These are phyloP conservation scores for Kodamaea kaohsiungensis DNA, from an alignment of 805 yeast genomes.

Conservation along the genomic window DNA sequence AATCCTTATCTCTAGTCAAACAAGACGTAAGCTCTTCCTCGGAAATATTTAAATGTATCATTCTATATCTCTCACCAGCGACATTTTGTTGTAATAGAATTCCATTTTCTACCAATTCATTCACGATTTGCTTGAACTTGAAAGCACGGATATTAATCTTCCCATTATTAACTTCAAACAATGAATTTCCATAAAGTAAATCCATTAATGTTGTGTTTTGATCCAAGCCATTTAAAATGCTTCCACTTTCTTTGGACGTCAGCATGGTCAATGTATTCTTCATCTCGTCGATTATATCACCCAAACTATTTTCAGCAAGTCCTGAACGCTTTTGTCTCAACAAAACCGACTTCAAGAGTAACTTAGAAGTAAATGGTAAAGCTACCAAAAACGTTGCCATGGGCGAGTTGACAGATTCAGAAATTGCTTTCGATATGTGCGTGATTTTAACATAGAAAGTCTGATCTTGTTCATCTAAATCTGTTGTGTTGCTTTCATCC, in stretches of 20 bases:
- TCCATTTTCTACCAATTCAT: slow-evolving; percentile 79
- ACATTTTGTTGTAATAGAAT: slow-evolving; percentile 66
- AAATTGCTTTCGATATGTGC: slow-evolving; percentile 78
- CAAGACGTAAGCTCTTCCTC: slow-evolving; percentile 63
- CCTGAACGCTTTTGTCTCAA: slow-evolving; percentile 67
- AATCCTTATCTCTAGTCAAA: slow-evolving; percentile 11
- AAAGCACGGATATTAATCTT: slow-evolving; percentile 47
- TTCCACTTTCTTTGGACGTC: slow-evolving; percentile 27
- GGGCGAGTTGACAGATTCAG: slow-evolving; percentile 78
- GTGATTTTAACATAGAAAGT: slow-evolving; percentile 61
- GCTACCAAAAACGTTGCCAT: slow-evolving; percentile 55
- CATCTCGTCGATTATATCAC: slow-evolving; percentile 79
- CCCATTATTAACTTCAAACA: slow-evolving; percentile 8
- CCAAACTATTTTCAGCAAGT: slow-evolving; percentile 66
- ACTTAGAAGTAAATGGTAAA: slow-evolving; percentile 68
- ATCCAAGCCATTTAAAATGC: slow-evolving; percentile 18
- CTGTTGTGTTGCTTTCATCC: slow-evolving; percentile 18
- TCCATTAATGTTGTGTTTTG: slow-evolving; percentile 29
- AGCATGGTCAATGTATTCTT: slow-evolving; percentile 49
- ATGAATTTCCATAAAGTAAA: slow-evolving; percentile 29
- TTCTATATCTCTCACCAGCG: slow-evolving; percentile 65
- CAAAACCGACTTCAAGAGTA: slow-evolving; percentile 69
- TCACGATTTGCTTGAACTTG: slow-evolving; percentile 60
- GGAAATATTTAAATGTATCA: slow-evolving; percentile 66
- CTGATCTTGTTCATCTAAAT: slow-evolving; percentile 23